A percentile compares a stretch with the other conserved stretches of the same genome.
Conservation (phyloP, 148 eudicot genomes). For the Dianthus caryophyllus region DNA sequence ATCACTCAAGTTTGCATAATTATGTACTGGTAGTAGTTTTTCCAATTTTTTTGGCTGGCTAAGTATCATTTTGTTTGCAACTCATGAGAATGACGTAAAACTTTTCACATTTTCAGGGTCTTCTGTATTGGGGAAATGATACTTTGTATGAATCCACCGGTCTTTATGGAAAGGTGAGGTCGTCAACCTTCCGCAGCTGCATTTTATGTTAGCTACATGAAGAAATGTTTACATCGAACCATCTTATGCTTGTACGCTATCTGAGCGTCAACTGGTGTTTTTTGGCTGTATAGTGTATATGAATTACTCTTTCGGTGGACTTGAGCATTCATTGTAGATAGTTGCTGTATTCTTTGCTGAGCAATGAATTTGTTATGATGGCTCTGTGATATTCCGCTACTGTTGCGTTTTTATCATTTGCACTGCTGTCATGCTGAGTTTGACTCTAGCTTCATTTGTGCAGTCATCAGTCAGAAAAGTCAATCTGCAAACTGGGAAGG, state of each 20-base stretch:
- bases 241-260: neutral
- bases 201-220: neutral
- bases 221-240: neutral
- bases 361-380: neutral
- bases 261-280: neutral
- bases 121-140: slow-evolving; percentile 73
- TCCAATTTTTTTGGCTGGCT: no score
- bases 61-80: no score
- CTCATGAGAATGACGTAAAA: neutral
- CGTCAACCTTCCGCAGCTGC: neutral
- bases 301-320: neutral
- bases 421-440: neutral
- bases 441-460: slow-evolving; percentile 28
- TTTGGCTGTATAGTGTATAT: neutral
- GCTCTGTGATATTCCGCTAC: neutral
- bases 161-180: slow-evolving; percentile 55
- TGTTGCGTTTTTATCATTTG: neutral
- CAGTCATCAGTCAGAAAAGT: slow-evolving; percentile 96
- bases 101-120: slow-evolving; percentile 58
- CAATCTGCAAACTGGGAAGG: slow-evolving; percentile 73
- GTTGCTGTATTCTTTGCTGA: neutral
- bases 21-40: no score
- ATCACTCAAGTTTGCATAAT: no score
- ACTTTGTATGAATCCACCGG: slow-evolving; percentile 89
- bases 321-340: neutral